phyloP scores from a whole-genome alignment of 2,329 filamentous ascomycete species.

The Cytospora piceae region DNA sequence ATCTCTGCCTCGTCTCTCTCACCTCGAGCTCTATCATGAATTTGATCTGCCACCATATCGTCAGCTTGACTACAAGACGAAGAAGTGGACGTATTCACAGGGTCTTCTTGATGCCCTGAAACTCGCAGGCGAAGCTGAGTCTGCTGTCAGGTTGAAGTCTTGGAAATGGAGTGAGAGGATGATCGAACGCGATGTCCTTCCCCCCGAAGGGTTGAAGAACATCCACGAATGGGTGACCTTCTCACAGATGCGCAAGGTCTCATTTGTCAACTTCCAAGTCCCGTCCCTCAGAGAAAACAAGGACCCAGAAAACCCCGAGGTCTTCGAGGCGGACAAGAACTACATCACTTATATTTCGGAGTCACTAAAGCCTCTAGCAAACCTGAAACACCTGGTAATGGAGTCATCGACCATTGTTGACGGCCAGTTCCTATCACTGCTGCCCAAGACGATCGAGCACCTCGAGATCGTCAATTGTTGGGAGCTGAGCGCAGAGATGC shows the following conservation, averaged over 20 bases:
- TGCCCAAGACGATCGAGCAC: constrained; percentile 68
- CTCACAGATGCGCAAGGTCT: constrained; percentile 55
- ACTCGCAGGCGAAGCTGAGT: constrained; percentile 43
- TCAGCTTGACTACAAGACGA: constrained; percentile 50
- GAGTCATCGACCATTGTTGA: constrained; percentile 76
- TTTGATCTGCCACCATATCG: constrained; percentile 71
- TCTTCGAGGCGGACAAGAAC: constrained; percentile 41
- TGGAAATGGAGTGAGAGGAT: constrained; percentile 67
- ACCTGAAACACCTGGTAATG: constrained; percentile 70
- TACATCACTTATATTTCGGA: constrained; percentile 48
- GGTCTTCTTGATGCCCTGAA: constrained; percentile 68
- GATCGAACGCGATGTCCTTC: constrained; percentile 48
- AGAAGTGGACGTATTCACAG: constrained; percentile 72
- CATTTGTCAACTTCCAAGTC: constrained; percentile 66
- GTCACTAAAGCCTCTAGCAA: constrained; percentile 57
- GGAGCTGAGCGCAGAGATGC: constrained; percentile 68
- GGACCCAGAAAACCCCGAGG: constrained; percentile 42
- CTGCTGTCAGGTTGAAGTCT: constrained; percentile 47
- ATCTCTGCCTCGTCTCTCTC: constrained; percentile 67
- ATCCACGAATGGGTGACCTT: constrained; percentile 64
- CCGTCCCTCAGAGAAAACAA: constrained; percentile 51
- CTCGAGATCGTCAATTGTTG: constrained; percentile 81
- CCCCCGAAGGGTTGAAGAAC: constrained; percentile 52
- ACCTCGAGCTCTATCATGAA: constrained; percentile 73
- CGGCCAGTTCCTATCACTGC: constrained; percentile 65